phyloP scores from a whole-genome alignment of 495 filamentous ascomycete genomes.

The Trichoderma orchidacearum region DNA sequence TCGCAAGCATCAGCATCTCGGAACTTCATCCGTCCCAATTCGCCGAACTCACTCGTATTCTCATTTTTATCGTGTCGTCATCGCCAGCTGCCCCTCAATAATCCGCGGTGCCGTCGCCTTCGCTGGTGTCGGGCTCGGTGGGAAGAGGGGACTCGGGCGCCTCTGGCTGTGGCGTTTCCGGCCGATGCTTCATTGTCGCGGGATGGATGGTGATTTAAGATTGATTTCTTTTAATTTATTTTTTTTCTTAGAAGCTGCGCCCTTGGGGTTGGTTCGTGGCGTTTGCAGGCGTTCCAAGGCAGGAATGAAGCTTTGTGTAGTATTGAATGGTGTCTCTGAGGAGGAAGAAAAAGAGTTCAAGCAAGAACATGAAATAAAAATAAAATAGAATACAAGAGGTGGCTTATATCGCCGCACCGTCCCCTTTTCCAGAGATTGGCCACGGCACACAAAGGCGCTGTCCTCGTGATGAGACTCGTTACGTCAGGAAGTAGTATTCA shows the following conservation, averaged over 20 bases:
- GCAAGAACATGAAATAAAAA: too few relatives aligned
- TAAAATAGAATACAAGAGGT: too few relatives aligned
- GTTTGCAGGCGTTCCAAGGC: too few relatives aligned
- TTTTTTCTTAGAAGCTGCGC: too few relatives aligned
- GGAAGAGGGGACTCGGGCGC: not conserved
- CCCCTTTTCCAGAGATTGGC: not conserved
- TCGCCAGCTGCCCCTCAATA: not conserved
- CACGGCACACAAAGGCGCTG: not conserved
- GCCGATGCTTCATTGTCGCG: not conserved
- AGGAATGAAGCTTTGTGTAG: too few relatives aligned
- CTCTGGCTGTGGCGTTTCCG: not conserved
- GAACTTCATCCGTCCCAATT: not conserved
- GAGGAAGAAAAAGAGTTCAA: too few relatives aligned
- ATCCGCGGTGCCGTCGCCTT: not conserved
- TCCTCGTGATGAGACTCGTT: not conserved
- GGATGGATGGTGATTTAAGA: not conserved
- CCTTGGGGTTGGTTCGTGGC: too few relatives aligned
- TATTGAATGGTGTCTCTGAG: too few relatives aligned
- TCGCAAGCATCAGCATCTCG: not conserved
- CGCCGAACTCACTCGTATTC: not conserved
- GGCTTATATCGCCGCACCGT: not conserved
- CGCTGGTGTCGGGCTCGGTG: not conserved
- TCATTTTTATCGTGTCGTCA: not conserved
- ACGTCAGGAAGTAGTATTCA: not conserved
- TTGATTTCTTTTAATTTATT: not conserved